Percentiles rank a stretch among this genome's conserved stretches.
Evolutionary conservation across 305 asterid species (phyloP).

Genomic region (Fraxinus platypoda): DNA sequence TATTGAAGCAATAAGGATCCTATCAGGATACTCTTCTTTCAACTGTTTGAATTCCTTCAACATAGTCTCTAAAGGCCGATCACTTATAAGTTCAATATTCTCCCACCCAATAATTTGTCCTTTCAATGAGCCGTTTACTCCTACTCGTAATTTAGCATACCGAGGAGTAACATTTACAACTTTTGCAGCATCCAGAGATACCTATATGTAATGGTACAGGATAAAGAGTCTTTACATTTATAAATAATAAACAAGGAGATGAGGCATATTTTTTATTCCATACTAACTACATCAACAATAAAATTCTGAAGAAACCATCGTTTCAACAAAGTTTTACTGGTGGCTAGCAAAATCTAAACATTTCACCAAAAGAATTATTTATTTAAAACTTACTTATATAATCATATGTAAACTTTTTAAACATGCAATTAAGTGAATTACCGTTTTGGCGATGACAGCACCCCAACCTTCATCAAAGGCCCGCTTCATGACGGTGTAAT

Average conservation of each 20-base stretch:
- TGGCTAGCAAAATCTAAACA: neutral
- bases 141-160: slow-evolving; percentile 78
- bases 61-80: slow-evolving; percentile 91
- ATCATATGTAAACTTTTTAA: neutral
- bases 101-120: slow-evolving; percentile 95
- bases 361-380: neutral
- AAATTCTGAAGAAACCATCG: neutral
- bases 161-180: slow-evolving; percentile 93
- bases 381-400: neutral
- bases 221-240: neutral
- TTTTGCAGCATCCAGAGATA: slow-evolving; percentile 85
- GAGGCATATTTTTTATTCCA: neutral
- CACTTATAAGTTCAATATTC: slow-evolving; percentile 92
- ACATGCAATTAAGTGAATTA: slow-evolving; percentile 13
- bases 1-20: slow-evolving; percentile 94
- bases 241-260: neutral
- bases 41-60: slow-evolving; percentile 74
- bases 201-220: slow-evolving; percentile 37
- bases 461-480: slow-evolving; percentile 99
- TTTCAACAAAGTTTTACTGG: neutral
- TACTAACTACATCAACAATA: neutral
- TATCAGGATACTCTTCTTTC: slow-evolving; percentile 83
- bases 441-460: slow-evolving; percentile 97
- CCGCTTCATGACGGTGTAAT: slow-evolving; percentile 85
- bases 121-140: slow-evolving; percentile 71